Evolutionary conservation across 495 filamentous ascomycete species (phyloP).

Genomic region (Aspergillus panamensis): DNA sequence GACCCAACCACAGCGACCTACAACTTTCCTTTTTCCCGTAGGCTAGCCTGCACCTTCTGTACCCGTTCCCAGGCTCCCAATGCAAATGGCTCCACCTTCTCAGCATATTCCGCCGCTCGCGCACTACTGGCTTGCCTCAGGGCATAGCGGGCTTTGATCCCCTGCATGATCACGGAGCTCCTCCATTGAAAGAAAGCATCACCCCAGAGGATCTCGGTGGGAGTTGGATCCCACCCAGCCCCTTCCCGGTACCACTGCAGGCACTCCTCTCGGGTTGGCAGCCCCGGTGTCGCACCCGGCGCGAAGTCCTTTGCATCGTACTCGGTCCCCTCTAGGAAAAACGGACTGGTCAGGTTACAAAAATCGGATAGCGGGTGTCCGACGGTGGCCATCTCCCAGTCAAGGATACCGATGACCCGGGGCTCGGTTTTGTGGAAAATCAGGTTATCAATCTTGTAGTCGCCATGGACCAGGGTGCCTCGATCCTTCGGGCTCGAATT

Average conservation of each 20-base stretch:
- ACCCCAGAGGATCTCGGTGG: conserved; percentile 53
- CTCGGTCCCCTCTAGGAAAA: conserved; percentile 35
- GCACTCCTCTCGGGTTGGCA: conserved; percentile 69
- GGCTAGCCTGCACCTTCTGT: no score
- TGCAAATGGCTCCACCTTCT: conserved; percentile 39
- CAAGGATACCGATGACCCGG: conserved; percentile 85
- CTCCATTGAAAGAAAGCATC: conserved; percentile 64
- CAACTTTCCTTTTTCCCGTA: no score
- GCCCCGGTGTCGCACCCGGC: conserved; percentile 59
- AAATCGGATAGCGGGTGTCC: conserved; percentile 94
- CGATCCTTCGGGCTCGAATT: conserved; percentile 69
- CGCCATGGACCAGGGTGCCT: conserved; percentile 81
- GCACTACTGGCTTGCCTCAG: conserved; percentile 85
- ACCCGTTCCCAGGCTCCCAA: no score
- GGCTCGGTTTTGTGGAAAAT: conserved; percentile 89
- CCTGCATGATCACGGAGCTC: conserved; percentile 83
- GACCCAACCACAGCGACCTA: no score
- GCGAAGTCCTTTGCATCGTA: conserved; percentile 50
- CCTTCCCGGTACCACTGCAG: conserved; percentile 70
- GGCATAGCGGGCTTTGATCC: conserved; percentile 84
- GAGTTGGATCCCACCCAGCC: conserved; percentile 62
- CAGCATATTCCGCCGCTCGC: conserved; percentile 68
- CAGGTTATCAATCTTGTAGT: conserved; percentile 97
- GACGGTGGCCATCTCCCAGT: conserved; percentile 97
- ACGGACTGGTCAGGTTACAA: conserved; percentile 73